Base-by-base conservation (phyloP, 495 filamentous ascomycete genomes). In the Tetracladium marchalianum region DNA sequence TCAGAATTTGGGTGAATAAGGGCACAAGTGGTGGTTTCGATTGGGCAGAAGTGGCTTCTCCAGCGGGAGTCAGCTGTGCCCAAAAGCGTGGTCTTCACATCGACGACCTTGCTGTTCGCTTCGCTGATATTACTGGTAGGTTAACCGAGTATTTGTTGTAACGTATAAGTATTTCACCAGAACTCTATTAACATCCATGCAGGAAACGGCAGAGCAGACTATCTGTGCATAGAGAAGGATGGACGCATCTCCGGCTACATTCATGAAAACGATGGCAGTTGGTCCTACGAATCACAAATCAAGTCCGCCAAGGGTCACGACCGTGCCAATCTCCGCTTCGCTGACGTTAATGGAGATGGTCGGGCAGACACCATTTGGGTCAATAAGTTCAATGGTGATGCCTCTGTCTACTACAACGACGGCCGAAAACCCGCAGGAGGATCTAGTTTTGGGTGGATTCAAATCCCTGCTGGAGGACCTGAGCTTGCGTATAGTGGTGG, bases 331-430 rank as follows among this genome's bases (percentile, higher is more conserved):
- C 42, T 50, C 33, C 31, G 46, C 15, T 62, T 44, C 19, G 57
- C 40, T n/a, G 59, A 62, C 41, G 49, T 62, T 1, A 61, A 61
- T 32, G 58, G 58, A n/a, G 57, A 61, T 37, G 47, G 50, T 15
- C 33, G 19, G 17, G 58, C 44, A 32, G 57, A 61, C 36, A 18
- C 53, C 24, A 17, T 62, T 13, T 58, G 58, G 52, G 39, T 63
- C 22, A 44, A 56, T 16, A 66, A 62, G 49, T 57, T 42, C 46
- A 50, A 22, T 9, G 58, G 56, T 11, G 50, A 9, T 5, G 43
- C 47, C 11, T 27, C 31, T 5, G 50, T 54, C 4, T 52, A 40
- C 31, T 34, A 50, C 19, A 58, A 55, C 44, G 27, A 19, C 5
- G 52, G 52, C 15, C 39, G 40, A 12, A 8, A 12, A 22, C 42